A percentile compares a stretch with the other conserved stretches of the same genome.
Evolutionary conservation across 352 stramenopile genomes (phyloP).

Genomic region (Phytophthora hibernalis): DNA sequence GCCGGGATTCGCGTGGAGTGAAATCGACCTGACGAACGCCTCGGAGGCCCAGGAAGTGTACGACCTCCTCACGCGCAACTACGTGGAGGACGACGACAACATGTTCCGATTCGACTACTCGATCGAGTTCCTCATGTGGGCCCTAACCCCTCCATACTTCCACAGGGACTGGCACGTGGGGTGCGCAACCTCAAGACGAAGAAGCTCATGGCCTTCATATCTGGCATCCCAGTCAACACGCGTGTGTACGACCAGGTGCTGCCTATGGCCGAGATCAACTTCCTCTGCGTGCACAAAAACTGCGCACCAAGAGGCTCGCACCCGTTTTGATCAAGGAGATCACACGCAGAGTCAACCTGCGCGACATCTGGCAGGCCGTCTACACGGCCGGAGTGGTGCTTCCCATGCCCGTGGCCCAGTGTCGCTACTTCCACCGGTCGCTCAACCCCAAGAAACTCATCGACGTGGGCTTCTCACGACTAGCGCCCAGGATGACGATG

Average conservation of each 20-base stretch:
- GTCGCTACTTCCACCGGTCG: conserved; percentile 98
- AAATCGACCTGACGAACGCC: conserved; percentile 91
- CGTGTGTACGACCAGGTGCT: conserved; percentile 69
- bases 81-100: conserved; percentile 99
- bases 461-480: conserved; percentile 96
- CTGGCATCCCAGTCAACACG: conserved; percentile 93
- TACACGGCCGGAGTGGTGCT: conserved; percentile 99
- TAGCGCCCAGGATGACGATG: conserved; percentile 97
- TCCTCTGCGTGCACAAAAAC: conserved; percentile 99
- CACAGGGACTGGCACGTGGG: conserved; percentile 95
- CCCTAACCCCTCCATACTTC: conserved; percentile 95
- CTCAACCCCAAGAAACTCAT: conserved; percentile 99
- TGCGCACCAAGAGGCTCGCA: conserved; percentile 95
- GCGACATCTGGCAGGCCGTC: conserved; percentile 95
- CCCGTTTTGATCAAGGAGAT: conserved; percentile 99
- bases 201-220: conserved; percentile 99
- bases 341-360: conserved; percentile 97
- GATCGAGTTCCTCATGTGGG: conserved; percentile 90
- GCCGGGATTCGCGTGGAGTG: conserved; percentile 94
- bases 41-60: conserved; percentile 94
- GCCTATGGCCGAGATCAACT: conserved; percentile 98
- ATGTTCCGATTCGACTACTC: conserved; percentile 98
- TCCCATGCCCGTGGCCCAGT: conserved; percentile 95
- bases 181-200: conserved; percentile 93
- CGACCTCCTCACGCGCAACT: conserved; percentile 98